Percentiles rank a stretch among this genome's conserved stretches.
phyloP scores from a whole-genome alignment of 2,329 filamentous ascomycete genomes.

The Alternaria consortialis region DNA sequence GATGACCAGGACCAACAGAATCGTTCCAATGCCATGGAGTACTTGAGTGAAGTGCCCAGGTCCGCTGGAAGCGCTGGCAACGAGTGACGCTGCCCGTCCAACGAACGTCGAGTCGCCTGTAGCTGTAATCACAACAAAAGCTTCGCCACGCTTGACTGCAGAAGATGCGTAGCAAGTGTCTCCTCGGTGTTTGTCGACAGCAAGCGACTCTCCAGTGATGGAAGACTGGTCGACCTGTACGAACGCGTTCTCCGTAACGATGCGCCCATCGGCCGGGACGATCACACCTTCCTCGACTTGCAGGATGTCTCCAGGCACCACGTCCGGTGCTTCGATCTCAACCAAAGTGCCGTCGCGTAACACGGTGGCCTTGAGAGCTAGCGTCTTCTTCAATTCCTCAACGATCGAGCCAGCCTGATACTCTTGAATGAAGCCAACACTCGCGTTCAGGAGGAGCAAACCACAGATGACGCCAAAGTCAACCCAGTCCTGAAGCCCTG shows the following conservation, averaged over 20 bases:
- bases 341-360: constrained; percentile 80
- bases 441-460: constrained; percentile 83
- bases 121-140: constrained; percentile 80
- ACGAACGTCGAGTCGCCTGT: constrained; percentile 93
- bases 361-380: constrained; percentile 87
- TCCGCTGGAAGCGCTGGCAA: constrained; percentile 76
- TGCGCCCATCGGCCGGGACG: constrained; percentile 85
- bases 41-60: constrained; percentile 92
- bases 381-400: constrained; percentile 88
- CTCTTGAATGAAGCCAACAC: constrained; percentile 88
- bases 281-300: constrained; percentile 92
- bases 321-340: constrained; percentile 82
- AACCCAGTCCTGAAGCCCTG: constrained; percentile 87
- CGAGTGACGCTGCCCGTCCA: constrained; percentile 85
- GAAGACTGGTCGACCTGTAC: constrained; percentile 91
- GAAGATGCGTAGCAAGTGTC: constrained; percentile 88
- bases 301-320: constrained; percentile 89
- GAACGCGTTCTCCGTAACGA: constrained; percentile 84
- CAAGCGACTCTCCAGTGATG: constrained; percentile 90
- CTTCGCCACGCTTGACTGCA: constrained; percentile 88
- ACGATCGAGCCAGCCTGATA: constrained; percentile 90
- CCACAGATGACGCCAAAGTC: constrained; percentile 92
- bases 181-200: constrained; percentile 84
- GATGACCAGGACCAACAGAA: constrained; percentile 81
- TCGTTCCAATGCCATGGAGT: constrained; percentile 83